Base-by-base conservation (phyloP, 768 basidiomycete genomes). In the Suillus hirtellus region DNA sequence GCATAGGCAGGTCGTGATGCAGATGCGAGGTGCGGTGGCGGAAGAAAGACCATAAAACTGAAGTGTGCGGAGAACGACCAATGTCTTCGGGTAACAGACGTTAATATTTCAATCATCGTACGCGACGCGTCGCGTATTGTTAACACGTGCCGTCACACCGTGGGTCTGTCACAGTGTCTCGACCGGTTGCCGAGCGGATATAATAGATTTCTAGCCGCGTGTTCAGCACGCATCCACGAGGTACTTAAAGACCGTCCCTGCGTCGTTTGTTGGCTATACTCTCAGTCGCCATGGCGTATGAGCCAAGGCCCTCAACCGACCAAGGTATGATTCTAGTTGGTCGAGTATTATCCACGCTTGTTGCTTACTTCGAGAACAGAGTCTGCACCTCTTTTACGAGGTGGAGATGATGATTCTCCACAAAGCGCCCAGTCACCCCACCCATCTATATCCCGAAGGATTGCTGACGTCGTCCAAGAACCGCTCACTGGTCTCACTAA, bases 401-500 rank as follows among this genome's bases (percentile, higher is more conserved):
- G 85, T 70, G 73, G 79, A 47, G 76, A 81, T 60, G 76, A 73
- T 35, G 71, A 68, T 52, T 71, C 69, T 54, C 67, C 65, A 40
- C 68, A 67, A n/a, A 63, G 64, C 55, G 56, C 12, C 66, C 68
- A 24, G 73, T 67, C 47, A 64, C 79, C 84, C 78, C 69, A 65
- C 15, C 76, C 66, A 50, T 66, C 75, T 17, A 27, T 69, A 8
- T 52, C 69, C 10, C 70, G 71, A 24, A 70, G 72, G 47, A 70
- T 90, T 50, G 80, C 84, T 34, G 75, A 83, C 12, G 79, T 86
- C 63, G 84, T 87, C 4, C 87, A 88, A 66, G 89, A 93, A 70
- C 90, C 90, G 1, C 83, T 98, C 42, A 93, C 94, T 1, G 82
- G 89, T 24, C 83, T 97, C 65, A 89, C 93, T 58, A 91, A 93